Percentiles rank a stretch among this genome's conserved stretches.
phyloP scores from a whole-genome alignment of 176 grass and related monocot genomes.

The Aegilops sharonensis region DNA sequence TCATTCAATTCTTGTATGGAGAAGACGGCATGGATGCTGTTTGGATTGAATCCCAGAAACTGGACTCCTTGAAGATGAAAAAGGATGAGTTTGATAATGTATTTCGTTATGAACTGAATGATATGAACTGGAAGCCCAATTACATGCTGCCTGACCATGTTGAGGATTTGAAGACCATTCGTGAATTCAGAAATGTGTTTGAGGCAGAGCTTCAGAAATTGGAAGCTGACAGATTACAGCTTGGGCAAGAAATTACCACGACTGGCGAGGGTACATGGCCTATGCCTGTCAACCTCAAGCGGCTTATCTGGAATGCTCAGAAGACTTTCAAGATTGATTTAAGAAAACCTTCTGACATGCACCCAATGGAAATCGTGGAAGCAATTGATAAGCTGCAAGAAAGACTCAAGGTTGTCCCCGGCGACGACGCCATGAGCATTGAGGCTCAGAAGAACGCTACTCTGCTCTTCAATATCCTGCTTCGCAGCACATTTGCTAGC shows the following conservation, averaged over 20 bases:
- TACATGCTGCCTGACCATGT: conserved; percentile 95
- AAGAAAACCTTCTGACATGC: conserved; percentile 94
- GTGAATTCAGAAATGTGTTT: conserved; percentile 96
- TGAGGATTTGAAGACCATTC: conserved; percentile 91
- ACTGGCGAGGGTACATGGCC: conserved; percentile 79
- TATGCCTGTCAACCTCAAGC: conserved; percentile 95
- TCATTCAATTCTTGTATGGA: conserved; percentile 96
- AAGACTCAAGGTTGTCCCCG: conserved; percentile 94
- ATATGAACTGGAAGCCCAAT: conserved; percentile 82
- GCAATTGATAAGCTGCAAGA: conserved; percentile 95
- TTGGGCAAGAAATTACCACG: conserved; percentile 83
- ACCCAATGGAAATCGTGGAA: conserved; percentile 98
- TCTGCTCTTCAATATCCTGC: conserved; percentile 90
- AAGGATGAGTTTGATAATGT: conserved; percentile 70
- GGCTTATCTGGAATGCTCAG: conserved; percentile 97
- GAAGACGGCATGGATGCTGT: conserved; percentile 99
- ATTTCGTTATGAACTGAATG: conserved; percentile 89
- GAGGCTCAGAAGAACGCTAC: conserved; percentile 99
- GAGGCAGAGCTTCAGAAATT: conserved; percentile 95
- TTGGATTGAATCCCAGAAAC: conserved; percentile 90
- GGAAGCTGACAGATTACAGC: conserved; percentile 83
- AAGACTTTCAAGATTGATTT: conserved; percentile 97
- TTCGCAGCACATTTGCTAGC: conserved; percentile 94
- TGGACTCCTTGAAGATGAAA: conserved; percentile 97
- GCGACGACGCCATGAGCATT: conserved; percentile 91